Conservation (phyloP, 2,329 filamentous ascomycete species). For the Claviceps sorghi region DNA sequence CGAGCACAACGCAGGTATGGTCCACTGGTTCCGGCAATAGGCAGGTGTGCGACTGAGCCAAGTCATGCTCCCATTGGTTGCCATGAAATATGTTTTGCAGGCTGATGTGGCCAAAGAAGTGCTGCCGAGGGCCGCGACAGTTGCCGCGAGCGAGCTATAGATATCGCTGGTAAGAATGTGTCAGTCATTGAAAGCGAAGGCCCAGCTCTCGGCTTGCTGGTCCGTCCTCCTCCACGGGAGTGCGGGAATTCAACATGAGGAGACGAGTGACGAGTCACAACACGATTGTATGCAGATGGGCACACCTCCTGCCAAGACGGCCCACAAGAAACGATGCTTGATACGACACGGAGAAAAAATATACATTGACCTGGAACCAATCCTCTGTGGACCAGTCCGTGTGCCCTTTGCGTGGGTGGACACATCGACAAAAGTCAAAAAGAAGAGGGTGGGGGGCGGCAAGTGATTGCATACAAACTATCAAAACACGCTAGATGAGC, state of each 20-base stretch:
- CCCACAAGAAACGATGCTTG: background rate
- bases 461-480: background rate
- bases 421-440: background rate
- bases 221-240: background rate
- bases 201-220: background rate
- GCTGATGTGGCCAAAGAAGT: background rate
- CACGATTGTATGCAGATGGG: background rate
- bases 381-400: slow-evolving; percentile 1
- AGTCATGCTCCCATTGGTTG: background rate
- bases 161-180: background rate
- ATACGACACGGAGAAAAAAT: background rate
- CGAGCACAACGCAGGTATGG: background rate
- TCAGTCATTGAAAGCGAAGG: background rate
- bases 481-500: slow-evolving; percentile 1
- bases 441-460: background rate
- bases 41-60: background rate
- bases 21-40: background rate
- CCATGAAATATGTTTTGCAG: slow-evolving; percentile 1
- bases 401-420: slow-evolving; percentile 2
- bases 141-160: background rate
- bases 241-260: background rate
- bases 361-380: background rate
- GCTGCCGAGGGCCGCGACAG: background rate
- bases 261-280: background rate
- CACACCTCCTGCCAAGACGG: background rate